phyloP scores from a whole-genome alignment of 768 basidiomycete genomes.

The Russula sp. region DNA sequence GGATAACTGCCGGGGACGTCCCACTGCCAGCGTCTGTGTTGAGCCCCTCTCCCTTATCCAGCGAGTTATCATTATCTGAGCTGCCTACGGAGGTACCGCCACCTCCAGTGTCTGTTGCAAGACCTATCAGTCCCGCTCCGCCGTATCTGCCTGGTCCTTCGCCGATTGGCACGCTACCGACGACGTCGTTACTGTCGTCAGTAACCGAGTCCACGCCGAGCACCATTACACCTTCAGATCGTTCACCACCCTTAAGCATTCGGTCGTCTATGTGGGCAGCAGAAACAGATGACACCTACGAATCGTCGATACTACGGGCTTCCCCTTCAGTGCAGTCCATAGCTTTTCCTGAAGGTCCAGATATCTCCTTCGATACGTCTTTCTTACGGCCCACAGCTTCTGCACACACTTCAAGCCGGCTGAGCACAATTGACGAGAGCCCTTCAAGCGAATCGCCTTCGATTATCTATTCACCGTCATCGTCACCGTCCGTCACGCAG shows the following conservation, averaged over 20 bases:
- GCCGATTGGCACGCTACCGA: slow-evolving; percentile 27
- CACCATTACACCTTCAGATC: slow-evolving; percentile 8
- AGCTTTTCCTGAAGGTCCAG: slow-evolving; percentile 51
- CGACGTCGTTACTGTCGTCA: slow-evolving; percentile 21
- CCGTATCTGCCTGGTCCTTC: slow-evolving; percentile 26
- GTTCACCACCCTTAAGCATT: slow-evolving; percentile 31
- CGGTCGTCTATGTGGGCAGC: slow-evolving; percentile 49
- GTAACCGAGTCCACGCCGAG: slow-evolving; percentile 22
- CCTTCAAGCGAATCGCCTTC: slow-evolving; percentile 27
- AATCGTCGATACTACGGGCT: slow-evolving; percentile 67
- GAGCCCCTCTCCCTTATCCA: slow-evolving; percentile 15
- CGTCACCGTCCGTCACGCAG: slow-evolving; percentile 38
- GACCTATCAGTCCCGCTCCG: slow-evolving; percentile 2
- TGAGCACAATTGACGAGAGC: slow-evolving; percentile 25
- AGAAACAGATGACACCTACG: slow-evolving; percentile 65
- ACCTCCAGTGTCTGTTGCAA: slow-evolving; percentile 5
- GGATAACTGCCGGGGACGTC: not conserved
- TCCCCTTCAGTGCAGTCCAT: slow-evolving; percentile 55
- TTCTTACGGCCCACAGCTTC: slow-evolving; percentile 56
- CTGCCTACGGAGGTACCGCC: not conserved
- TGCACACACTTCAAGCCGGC: slow-evolving; percentile 25
- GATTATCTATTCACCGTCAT: slow-evolving; percentile 34
- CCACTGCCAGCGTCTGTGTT: not conserved
- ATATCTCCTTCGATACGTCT: slow-evolving; percentile 69
- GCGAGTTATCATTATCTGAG: not conserved